A percentile compares a stretch with the other conserved stretches of the same genome.
Conservation (phyloP, 148 eudicot species). For the Heliosperma pusillum region DNA sequence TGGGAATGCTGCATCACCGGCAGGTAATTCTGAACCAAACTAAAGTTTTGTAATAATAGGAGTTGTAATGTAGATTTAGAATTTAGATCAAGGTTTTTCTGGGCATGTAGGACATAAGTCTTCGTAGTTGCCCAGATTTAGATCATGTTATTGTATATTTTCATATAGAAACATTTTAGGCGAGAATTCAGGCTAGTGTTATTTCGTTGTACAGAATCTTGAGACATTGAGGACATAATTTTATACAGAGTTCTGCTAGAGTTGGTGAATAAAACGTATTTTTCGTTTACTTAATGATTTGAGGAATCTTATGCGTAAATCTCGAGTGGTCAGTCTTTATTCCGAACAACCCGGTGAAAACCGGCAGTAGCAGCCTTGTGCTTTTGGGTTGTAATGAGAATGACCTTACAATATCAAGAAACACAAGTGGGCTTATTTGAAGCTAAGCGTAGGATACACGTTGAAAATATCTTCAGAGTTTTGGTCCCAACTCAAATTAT, state of each 20-base stretch:
- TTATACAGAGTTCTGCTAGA: constrained; percentile 14
- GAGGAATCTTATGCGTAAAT: too few relatives aligned
- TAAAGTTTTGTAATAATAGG: constrained; percentile 20
- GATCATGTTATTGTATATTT: constrained; percentile 20
- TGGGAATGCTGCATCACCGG: background rate
- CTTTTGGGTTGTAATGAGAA: background rate
- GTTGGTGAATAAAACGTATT: constrained; percentile 2
- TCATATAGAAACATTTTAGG: constrained; percentile 20
- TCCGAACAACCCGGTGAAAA: background rate
- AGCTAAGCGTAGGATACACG: background rate
- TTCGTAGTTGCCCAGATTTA: constrained; percentile 20
- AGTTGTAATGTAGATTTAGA: constrained; percentile 11
- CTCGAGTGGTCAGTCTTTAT: too few relatives aligned
- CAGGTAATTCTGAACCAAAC: constrained; percentile 2
- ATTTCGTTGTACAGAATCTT: constrained; percentile 30
- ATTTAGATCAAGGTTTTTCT: constrained; percentile 4
- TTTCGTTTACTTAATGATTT: too few relatives aligned
- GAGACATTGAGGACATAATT: constrained; percentile 21
- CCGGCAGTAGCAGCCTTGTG: background rate
- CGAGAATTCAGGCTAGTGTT: constrained; percentile 10
- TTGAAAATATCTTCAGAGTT: background rate
- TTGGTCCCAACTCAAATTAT: background rate
- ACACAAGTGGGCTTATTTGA: background rate
- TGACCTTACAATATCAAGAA: background rate
- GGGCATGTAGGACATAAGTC: constrained; percentile 32